Evolutionary conservation across 2,329 filamentous ascomycete genomes (phyloP), one percentile per base, ranked within the genome.

Genomic region (Rutstroemia sp.): DNA sequence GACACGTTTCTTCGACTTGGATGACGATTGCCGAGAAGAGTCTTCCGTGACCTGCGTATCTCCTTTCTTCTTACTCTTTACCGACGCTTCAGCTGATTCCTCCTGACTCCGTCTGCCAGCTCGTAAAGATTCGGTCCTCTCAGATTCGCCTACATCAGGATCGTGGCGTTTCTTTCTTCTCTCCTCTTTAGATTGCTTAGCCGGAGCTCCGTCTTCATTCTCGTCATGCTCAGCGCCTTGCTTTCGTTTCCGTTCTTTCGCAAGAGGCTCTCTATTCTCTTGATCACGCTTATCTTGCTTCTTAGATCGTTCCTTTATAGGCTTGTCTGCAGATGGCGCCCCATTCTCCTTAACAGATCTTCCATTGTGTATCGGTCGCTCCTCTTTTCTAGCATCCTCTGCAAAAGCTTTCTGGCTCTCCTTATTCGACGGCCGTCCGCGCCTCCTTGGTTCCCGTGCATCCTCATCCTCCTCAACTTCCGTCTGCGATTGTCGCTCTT

Each of bases 1-100:
- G 25, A 52, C 49, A 47, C 5, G 54, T 40, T 56, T 52, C 34
- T 56, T 56, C 21, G 39, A 10, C 12, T 52, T 47, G 19, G 34
- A 25, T 25, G 38, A n/a, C 23, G 10, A 5, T 36, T 49, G 23
- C 17, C 38, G 16, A 16, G 23, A 8, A 3, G 25, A 34, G 8
- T 7, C 25, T 49, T 34, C 47, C 16, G 14, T n/a, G n/a, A 17
- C 21, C 23, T n/a, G 23, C 7, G 7, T n/a, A n/a, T 36, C 47
- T 34, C 25, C 10, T 16, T 19, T n/a, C 4, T 19, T 36, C 34
- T n/a, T 30, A 16, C 45, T 4, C 34, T 34, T 34, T 45, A n/a
- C 5, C 12, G n/a, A 4, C n/a, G 10, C 10, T 45, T 45, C 19
- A n/a, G 42, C 19, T 40, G 39, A 19, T 19, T 40, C 39, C 4